Conservation (phyloP, 257 asterid genomes). For the Solanum chilense region DNA sequence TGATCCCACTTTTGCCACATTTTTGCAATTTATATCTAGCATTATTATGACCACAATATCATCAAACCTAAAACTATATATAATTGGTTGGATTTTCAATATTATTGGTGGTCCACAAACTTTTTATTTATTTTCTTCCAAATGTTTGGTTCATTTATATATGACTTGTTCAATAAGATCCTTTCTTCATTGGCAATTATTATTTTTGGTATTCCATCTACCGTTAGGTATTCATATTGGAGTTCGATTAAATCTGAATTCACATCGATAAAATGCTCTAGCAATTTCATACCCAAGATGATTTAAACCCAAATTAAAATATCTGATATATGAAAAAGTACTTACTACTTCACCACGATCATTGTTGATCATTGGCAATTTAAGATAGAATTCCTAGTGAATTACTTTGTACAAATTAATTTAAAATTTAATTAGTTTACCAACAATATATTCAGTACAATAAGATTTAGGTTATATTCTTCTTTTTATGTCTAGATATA, state of each 20-base stretch:
- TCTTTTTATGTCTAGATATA: too few species aligned
- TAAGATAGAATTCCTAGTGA: not conserved
- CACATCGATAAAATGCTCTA: accelerated
- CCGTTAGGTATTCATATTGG: accelerated
- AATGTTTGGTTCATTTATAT: not conserved
- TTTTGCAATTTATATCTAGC: not conserved
- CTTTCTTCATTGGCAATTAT: not conserved
- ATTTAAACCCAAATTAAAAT: too few species aligned
- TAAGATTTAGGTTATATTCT: too few species aligned
- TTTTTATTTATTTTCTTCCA: not conserved
- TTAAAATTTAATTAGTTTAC: not conserved
- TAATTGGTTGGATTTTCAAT: not conserved
- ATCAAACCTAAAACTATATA: not conserved
- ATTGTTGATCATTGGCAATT: not conserved
- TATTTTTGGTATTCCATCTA: accelerated
- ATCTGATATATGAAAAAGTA: too few species aligned
- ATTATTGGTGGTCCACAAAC: not conserved
- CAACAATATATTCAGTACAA: too few species aligned
- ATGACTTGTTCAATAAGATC: not conserved
- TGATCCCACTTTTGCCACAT: not conserved
- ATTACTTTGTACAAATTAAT: not conserved
- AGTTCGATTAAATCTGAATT: accelerated
- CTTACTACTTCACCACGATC: accelerated
- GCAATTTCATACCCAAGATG: too few species aligned
- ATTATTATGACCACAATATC: not conserved